These are phyloP conservation scores for Schwanniomyces vanrijiae DNA, from an alignment of 805 yeast genomes.

Conservation along the genomic window DNA sequence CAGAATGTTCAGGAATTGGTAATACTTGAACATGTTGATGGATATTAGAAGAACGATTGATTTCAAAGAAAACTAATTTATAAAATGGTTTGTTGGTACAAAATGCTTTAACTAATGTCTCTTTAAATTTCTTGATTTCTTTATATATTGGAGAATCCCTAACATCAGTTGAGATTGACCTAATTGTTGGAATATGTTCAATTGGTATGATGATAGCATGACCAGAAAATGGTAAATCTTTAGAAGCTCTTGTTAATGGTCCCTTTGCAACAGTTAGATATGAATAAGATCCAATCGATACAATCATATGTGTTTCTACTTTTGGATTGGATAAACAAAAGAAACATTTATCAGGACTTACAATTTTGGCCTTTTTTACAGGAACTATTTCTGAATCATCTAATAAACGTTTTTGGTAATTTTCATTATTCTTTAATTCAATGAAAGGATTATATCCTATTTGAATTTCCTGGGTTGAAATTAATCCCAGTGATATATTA, in stretches of 20 bases:
- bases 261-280: conserved; percentile 86
- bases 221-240: conserved; percentile 61
- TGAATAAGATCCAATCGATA: conserved; percentile 65
- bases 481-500: conserved; percentile 15
- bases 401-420: conserved; percentile 3
- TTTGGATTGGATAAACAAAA: conserved; percentile 82
- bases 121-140: conserved; percentile 51
- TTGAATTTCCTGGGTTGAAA: conserved; percentile 5
- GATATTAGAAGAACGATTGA: conserved; percentile 60
- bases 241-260: conserved; percentile 61
- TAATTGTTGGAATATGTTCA: conserved; percentile 56
- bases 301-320: conserved; percentile 75
- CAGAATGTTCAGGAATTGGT: conserved; percentile 56
- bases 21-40: conserved; percentile 79
- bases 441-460: conserved; percentile 27
- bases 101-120: conserved; percentile 52
- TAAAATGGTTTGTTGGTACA: conserved; percentile 32
- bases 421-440: conserved; percentile 1
- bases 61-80: conserved; percentile 66
- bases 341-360: conserved; percentile 67
- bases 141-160: conserved; percentile 26
- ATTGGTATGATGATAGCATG: conserved; percentile 82
- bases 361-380: conserved; percentile 33
- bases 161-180: conserved; percentile 19
- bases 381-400: conserved; percentile 14